Evolutionary conservation across 129 eudicot genomes (phyloP).

Genomic region (Escallonia herrerae): DNA sequence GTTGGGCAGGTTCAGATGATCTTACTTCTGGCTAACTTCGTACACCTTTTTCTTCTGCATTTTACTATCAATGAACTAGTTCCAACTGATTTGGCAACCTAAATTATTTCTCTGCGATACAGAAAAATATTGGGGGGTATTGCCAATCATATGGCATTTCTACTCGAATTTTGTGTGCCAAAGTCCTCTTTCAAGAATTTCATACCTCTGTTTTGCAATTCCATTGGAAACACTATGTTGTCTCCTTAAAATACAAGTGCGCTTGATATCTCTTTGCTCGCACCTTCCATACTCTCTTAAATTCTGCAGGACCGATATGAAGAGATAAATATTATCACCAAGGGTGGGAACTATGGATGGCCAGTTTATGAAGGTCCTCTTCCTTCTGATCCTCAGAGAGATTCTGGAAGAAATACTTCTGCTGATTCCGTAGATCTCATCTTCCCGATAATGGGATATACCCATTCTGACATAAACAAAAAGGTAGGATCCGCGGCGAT

Average conservation of each 20-base stretch:
- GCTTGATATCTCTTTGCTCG: too few relatives aligned
- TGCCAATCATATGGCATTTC: too few relatives aligned
- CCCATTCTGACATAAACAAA: conserved; percentile 55
- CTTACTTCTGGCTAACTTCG: neutral
- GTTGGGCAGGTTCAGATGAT: conserved; percentile 55
- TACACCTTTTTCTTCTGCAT: neutral
- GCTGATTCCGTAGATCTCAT: conserved; percentile 34
- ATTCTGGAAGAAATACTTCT: conserved; percentile 27
- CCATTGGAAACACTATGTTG: too few relatives aligned
- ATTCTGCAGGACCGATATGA: conserved; percentile 61
- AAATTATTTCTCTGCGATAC: too few relatives aligned
- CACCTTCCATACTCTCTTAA: neutral
- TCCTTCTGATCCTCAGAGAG: conserved; percentile 19
- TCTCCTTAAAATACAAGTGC: too few relatives aligned
- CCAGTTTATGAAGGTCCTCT: conserved; percentile 65
- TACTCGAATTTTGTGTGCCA: too few relatives aligned
- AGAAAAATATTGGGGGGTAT: too few relatives aligned
- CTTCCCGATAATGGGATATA: conserved; percentile 71
- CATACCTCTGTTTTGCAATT: too few relatives aligned
- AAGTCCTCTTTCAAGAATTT: too few relatives aligned
- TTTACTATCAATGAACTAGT: too few relatives aligned
- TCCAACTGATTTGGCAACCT: too few relatives aligned
- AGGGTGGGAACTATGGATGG: conserved; percentile 97
- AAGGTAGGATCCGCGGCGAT: conserved; percentile 81
- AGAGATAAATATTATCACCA: conserved; percentile 77